Evolutionary conservation across 768 basidiomycete species (phyloP).

Genomic region (Lyophyllum atratum): DNA sequence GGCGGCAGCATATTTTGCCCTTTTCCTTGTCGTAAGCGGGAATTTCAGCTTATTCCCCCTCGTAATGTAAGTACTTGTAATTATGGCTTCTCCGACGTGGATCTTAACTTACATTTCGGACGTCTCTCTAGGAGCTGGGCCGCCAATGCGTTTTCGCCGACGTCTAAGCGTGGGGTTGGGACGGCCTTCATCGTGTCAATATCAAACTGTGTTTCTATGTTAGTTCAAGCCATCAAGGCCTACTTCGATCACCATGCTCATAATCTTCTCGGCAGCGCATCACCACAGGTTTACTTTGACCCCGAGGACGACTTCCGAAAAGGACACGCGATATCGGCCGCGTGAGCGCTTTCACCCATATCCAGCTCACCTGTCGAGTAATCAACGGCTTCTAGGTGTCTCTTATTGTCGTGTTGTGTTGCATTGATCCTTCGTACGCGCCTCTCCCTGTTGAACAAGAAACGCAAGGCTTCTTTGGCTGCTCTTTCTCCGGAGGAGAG

Average conservation of each 20-base stretch:
- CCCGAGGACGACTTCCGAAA: conserved; percentile 49
- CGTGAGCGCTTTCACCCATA: conserved; percentile 27
- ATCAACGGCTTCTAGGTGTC: conserved; percentile 32
- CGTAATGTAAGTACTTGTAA: conserved; percentile 45
- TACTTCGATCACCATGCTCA: not conserved
- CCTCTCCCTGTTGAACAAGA: conserved; percentile 41
- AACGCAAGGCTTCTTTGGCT: conserved; percentile 29
- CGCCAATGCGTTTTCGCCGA: conserved; percentile 58
- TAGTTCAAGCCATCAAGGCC: not conserved
- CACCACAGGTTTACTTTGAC: conserved; percentile 61
- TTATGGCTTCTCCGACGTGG: not conserved
- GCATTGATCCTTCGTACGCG: conserved; percentile 48
- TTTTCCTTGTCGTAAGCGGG: conserved; percentile 58
- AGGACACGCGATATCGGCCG: conserved; percentile 57
- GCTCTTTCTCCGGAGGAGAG: conserved; percentile 11
- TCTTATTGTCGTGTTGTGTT: conserved; percentile 42
- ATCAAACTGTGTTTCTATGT: conserved; percentile 63
- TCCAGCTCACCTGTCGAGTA: not conserved
- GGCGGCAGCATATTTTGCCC: conserved; percentile 57
- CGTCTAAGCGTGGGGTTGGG: conserved; percentile 60
- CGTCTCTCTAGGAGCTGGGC: conserved; percentile 52
- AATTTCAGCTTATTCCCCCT: conserved; percentile 58
- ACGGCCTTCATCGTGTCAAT: conserved; percentile 63
- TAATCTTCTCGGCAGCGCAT: conserved; percentile 35
- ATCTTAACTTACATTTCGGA: not conserved